These are phyloP conservation scores for Aristolochia contorta DNA, from an alignment of 164 flowering plant genomes.

Conservation along the genomic window DNA sequence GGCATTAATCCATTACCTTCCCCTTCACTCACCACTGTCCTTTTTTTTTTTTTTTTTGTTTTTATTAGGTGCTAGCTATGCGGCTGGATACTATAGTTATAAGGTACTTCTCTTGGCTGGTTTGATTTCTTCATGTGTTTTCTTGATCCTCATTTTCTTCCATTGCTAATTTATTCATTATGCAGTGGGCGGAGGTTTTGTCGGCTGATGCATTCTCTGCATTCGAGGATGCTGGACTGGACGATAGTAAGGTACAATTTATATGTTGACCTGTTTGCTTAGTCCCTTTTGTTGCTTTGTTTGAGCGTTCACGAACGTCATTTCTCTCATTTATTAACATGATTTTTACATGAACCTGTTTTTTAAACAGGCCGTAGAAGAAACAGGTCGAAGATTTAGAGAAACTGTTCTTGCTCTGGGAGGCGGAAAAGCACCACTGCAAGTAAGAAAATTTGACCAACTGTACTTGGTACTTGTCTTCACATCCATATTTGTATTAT, in stretches of 20 bases:
- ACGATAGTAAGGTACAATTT: constrained; percentile 51
- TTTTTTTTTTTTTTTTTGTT: too few species aligned
- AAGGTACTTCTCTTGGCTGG: constrained; percentile 43
- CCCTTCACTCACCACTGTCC: neutral
- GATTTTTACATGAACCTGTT: neutral
- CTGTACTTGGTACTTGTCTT: neutral
- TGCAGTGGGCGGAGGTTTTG: constrained; percentile 99
- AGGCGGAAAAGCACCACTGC: constrained; percentile 83
- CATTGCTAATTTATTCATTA: neutral
- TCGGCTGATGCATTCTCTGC: constrained; percentile 99
- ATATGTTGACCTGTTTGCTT: neutral
- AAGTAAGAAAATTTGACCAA: constrained; percentile 35
- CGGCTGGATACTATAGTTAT: constrained; percentile 98
- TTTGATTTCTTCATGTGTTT: neutral
- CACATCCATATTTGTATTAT: neutral
- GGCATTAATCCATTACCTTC: neutral
- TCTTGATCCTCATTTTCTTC: constrained; percentile 1
- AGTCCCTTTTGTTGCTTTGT: neutral
- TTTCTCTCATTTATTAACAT: neutral
- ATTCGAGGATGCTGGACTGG: constrained; percentile 92
- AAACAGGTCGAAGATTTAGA: constrained; percentile 76
- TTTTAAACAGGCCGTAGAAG: constrained; percentile 70
- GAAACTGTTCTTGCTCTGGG: constrained; percentile 97
- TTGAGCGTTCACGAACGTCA: neutral
- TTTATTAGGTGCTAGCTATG: constrained; percentile 83